Base-by-base conservation (phyloP, 2,329 filamentous ascomycete genomes). In the Epicoccum sorghinum region DNA sequence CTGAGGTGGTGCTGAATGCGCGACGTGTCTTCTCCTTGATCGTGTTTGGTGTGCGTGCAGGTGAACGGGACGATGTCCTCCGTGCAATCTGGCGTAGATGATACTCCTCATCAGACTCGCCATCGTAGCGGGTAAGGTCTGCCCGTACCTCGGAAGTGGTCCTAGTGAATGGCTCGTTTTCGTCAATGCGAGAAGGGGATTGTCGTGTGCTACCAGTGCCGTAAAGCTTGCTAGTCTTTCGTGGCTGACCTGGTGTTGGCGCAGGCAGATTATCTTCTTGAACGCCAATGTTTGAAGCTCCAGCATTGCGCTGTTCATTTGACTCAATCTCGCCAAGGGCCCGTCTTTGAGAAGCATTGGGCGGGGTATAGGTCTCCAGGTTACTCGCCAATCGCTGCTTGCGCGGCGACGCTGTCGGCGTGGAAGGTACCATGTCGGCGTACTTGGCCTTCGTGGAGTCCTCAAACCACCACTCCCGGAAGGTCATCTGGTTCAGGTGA, bases 391-490 rank as follows among this genome's bases (percentile, higher is more conserved):
- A 70, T 39, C 78, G 75, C 62, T 79, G 74, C 65, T 74, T 79
- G 62, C 72, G 74, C 10, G 77, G 72, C 32, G 74, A 77, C 72
- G 83, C 86, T 50, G 84, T 86, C 12, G 83, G 82, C 1, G 85
- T 86, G 6, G 81, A 78, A 23, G 83, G 80, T 56, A 78, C 72
- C 64, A 83, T 74, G 27, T 78, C 86, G 75, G 92, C 89, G 53
- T 93, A 79, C 70, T 92, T 90, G 78, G 93, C 90, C 78, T 92
- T 91, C 68, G 95, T 84, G 38, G 81, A 82, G 70, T 90, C 88
- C 69, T 90, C 87, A 61, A 86, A 83, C 91, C 93, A 98, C 95
- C 95, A 99, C 77, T 98, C 92, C n/a, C 95, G 86, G 86, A 99
- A 99, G 32, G 90, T 88, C 32, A 90, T 90, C 77, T 99, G 95